A percentile compares a stretch with the other conserved stretches of the same genome.
Conservation (phyloP, 352 stramenopile species). For the Phytopythium mirpurense region DNA sequence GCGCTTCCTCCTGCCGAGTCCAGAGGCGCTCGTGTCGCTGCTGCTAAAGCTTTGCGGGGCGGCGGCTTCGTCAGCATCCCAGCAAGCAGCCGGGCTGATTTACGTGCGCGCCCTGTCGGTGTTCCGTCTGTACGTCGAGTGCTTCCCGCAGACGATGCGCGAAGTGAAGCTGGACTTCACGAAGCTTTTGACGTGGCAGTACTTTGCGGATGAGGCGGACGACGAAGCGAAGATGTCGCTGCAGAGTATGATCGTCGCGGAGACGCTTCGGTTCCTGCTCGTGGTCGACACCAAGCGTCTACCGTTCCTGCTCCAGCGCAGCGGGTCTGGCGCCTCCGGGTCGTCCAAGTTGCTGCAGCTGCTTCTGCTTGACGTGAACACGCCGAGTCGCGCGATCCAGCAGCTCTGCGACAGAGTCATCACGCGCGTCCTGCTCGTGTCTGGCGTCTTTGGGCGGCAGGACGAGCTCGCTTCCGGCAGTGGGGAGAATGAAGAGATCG, state of each 20-base stretch:
- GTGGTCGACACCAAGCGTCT: slow-evolving; percentile 53
- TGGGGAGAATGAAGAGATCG: slow-evolving; percentile 38
- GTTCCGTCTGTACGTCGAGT: slow-evolving; percentile 72
- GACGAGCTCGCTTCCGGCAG: background rate
- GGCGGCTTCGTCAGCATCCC: slow-evolving; percentile 4
- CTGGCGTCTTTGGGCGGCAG: slow-evolving; percentile 42
- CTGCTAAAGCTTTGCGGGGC: slow-evolving; percentile 62
- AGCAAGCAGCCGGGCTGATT: slow-evolving; percentile 40
- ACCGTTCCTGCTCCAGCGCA: slow-evolving; percentile 38
- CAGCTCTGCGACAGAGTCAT: slow-evolving; percentile 42
- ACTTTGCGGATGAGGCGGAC: slow-evolving; percentile 17
- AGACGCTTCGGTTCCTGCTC: slow-evolving; percentile 67
- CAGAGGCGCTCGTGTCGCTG: slow-evolving; percentile 72
- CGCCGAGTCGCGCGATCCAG: slow-evolving; percentile 27
- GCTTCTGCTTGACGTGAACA: slow-evolving; percentile 46
- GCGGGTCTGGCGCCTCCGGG: slow-evolving; percentile 7
- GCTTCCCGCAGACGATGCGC: slow-evolving; percentile 62
- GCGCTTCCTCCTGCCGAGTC: slow-evolving; percentile 65
- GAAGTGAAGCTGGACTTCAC: slow-evolving; percentile 84
- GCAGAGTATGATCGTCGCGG: slow-evolving; percentile 51
- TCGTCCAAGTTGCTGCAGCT: slow-evolving; percentile 66
- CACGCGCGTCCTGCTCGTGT: slow-evolving; percentile 45
- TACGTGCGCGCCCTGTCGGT: slow-evolving; percentile 74
- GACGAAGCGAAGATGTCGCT: slow-evolving; percentile 16
- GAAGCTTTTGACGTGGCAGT: slow-evolving; percentile 65